These are phyloP conservation scores for Tinospora cordifolia DNA, from an alignment of 164 flowering plant genomes.

Conservation along the genomic window DNA sequence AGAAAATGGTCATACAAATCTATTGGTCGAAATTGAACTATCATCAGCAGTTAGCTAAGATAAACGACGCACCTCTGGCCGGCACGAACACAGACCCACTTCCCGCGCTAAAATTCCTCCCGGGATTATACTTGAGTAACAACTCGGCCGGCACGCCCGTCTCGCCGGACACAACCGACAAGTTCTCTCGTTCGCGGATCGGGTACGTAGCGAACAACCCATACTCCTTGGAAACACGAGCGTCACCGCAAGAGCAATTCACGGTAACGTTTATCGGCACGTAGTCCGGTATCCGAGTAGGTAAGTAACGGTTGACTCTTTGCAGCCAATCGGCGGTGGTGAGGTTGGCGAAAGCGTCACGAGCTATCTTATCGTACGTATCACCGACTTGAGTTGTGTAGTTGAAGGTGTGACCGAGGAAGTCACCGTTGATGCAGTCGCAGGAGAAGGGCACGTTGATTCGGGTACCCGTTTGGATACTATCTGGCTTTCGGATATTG, in stretches of 20 bases:
- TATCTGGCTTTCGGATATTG: constrained; percentile 25
- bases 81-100: constrained; percentile 55
- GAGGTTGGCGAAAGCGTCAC: constrained; percentile 28
- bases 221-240: constrained; percentile 32
- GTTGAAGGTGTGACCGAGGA: constrained; percentile 35
- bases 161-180: constrained; percentile 17
- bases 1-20: background rate
- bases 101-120: constrained; percentile 36
- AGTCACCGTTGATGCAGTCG: constrained; percentile 37
- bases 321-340: constrained; percentile 31
- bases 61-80: constrained; percentile 38
- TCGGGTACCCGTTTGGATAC: constrained; percentile 16
- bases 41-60: too few species aligned
- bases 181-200: constrained; percentile 30
- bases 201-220: constrained; percentile 64
- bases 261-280: constrained; percentile 41
- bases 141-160: constrained; percentile 10
- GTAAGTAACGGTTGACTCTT: constrained; percentile 22
- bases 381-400: constrained; percentile 26
- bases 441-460: constrained; percentile 52
- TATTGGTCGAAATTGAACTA: background rate
- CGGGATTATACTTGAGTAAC: constrained; percentile 46
- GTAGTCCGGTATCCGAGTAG: constrained; percentile 25
- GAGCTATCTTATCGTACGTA: constrained; percentile 35
- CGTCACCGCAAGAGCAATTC: constrained; percentile 57